Evolutionary conservation across 106 monocot genomes (phyloP), one percentile per base, ranked within the genome.

Genomic region (Acorus gramineus): DNA sequence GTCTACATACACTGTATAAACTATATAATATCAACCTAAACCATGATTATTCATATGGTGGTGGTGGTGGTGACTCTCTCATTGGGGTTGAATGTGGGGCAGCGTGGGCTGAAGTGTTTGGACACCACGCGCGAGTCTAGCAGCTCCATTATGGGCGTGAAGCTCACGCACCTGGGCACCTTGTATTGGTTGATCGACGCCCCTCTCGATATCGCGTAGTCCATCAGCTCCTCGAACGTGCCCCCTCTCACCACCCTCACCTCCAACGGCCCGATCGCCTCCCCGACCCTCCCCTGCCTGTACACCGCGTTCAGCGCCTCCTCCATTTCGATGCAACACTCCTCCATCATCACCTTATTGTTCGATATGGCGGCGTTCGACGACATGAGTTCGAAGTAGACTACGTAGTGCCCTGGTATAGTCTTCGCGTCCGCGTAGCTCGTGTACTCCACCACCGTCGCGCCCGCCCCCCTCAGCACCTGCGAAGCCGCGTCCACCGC

Each of bases 141-240:
- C 56, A 88, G 63, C 60, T 88, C 87, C 44, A 81, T 57, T 75
- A 88, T 84, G 13, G 87, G 87, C n/a, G 78, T 72, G 72, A 84
- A 81, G 78, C 61, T 81, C 9, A 81, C 81, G 66, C 93, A 93
- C 4, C 93, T 65, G 3, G 93, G 84, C 9, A 85, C 93, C 74
- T 93, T 93, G 68, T 93, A 93, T 78, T 93, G 93, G 70, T 93
- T 93, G 52, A 93, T 93, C 6, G 93, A 93, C 4, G 93, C 93
- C 0, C 93, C 93, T 13, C 88, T 61, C 2, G 85, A 80, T 48
- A 93, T 85, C 44, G 88, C 85, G 68, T 82, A 82, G 73, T 93
- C 93, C 93, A 93, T 93, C 45, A 93, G 69, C 66, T 93, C 93
- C 57, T 93, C 93, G 52, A 93, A 93, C 0, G 88, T 88, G 6